phyloP scores from a whole-genome alignment of 2,329 filamentous ascomycete genomes.

The Fusarium decemcellulare region DNA sequence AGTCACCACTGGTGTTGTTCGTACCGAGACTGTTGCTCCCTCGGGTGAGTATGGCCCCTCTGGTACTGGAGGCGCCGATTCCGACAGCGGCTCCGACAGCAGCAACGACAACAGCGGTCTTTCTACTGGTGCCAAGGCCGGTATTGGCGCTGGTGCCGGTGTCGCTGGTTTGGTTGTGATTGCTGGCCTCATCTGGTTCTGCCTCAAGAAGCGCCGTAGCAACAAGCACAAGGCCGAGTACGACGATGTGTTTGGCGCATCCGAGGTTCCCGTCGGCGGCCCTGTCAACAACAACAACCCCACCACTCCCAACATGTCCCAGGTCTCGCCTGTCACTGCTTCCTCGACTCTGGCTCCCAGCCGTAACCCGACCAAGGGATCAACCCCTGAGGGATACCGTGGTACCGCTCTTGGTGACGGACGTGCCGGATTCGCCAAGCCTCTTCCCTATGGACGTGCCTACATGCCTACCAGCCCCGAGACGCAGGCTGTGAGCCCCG shows the following conservation, averaged over 20 bases:
- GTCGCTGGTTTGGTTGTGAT: constrained; percentile 54
- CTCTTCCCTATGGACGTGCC: constrained; percentile 51
- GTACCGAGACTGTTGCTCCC: constrained; percentile 46
- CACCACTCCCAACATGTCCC: constrained; percentile 51
- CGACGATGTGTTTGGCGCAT: constrained; percentile 59
- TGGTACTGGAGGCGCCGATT: constrained; percentile 24
- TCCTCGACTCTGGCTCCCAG: constrained; percentile 45
- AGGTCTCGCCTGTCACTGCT: constrained; percentile 41
- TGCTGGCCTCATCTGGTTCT: constrained; percentile 48
- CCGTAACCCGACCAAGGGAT: constrained; percentile 45
- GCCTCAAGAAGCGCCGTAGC: constrained; percentile 50
- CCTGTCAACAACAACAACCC: constrained; percentile 30
- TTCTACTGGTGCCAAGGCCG: constrained; percentile 59
- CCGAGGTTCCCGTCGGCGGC: constrained; percentile 58
- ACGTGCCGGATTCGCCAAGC: constrained; percentile 57
- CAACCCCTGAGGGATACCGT: constrained; percentile 54
- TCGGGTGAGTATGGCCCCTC: constrained; percentile 44
- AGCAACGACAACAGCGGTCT: constrained; percentile 47
- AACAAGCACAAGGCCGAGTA: constrained; percentile 51
- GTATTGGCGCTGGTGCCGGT: constrained; percentile 58
- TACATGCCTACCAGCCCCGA: constrained; percentile 47
- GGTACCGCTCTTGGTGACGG: constrained; percentile 57
- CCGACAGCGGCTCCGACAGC: constrained; percentile 25
- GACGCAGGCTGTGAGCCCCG: constrained; percentile 40
- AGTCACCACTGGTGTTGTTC: constrained; percentile 49